These are phyloP conservation scores for Oemleria cerasiformis DNA, from an alignment of 306 rosid genomes.

Conservation along the genomic window DNA sequence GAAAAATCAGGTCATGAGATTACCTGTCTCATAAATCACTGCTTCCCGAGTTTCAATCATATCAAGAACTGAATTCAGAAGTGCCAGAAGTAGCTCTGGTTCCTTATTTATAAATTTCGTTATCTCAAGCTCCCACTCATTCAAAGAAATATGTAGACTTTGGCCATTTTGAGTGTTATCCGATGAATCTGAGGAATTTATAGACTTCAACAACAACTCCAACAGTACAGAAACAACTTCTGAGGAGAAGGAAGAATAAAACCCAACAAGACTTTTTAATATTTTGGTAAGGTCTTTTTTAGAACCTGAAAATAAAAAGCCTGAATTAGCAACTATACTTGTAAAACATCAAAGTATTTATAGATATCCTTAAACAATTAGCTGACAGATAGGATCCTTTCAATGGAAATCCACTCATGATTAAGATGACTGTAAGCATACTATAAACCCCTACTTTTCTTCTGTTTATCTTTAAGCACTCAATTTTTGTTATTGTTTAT, in stretches of 20 bases:
- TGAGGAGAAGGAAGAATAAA: slow-evolving; percentile 71
- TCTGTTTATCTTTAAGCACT: too few species aligned
- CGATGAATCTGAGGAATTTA: slow-evolving; percentile 40
- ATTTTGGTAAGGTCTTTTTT: slow-evolving; percentile 52
- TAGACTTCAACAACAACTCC: slow-evolving; percentile 55
- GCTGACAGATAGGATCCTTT: neutral
- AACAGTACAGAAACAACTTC: slow-evolving; percentile 68
- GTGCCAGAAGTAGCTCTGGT: slow-evolving; percentile 71
- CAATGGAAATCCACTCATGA: neutral
- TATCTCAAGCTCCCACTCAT: slow-evolving; percentile 61
- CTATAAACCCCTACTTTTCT: too few species aligned
- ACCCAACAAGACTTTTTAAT: slow-evolving; percentile 53
- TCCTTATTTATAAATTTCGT: slow-evolving; percentile 56
- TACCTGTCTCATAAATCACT: slow-evolving; percentile 46
- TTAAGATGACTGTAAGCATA: too few species aligned
- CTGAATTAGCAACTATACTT: slow-evolving; percentile 17
- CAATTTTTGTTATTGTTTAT: too few species aligned
- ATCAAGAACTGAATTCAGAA: slow-evolving; percentile 66
- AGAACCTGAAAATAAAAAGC: slow-evolving; percentile 48
- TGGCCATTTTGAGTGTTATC: slow-evolving; percentile 33
- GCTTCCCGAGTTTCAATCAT: slow-evolving; percentile 54
- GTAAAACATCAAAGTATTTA: neutral
- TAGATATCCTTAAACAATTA: neutral
- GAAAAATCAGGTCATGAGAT: slow-evolving; percentile 4
- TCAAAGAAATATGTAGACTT: slow-evolving; percentile 34